These are phyloP conservation scores for Eleusine coracana DNA, from an alignment of 176 grass and related monocot genomes.

Conservation along the genomic window DNA sequence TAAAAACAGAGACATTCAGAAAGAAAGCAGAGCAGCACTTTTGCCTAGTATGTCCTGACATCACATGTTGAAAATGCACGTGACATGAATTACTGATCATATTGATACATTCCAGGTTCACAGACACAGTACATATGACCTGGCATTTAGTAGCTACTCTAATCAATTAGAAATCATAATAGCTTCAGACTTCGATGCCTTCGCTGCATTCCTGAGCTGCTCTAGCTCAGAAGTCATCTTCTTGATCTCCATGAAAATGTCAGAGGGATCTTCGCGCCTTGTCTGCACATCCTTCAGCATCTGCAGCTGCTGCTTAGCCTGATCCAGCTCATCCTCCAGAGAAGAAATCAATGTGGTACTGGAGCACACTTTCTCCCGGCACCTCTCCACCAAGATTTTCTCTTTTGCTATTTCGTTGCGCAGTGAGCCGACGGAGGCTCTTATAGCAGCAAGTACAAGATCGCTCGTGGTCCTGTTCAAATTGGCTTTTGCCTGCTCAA, in stretches of 20 bases:
- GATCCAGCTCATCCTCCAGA: constrained; percentile 59
- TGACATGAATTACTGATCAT: background rate
- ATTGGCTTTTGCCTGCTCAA: constrained; percentile 69
- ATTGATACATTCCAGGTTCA: background rate
- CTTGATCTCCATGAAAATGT: constrained; percentile 66
- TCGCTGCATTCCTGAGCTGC: constrained; percentile 51
- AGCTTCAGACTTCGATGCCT: constrained; percentile 60
- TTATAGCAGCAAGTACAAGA: constrained; percentile 44
- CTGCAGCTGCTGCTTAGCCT: constrained; percentile 54
- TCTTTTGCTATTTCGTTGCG: constrained; percentile 58
- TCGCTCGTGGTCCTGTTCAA: constrained; percentile 62
- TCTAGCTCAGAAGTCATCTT: constrained; percentile 67
- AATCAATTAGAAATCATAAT: constrained; percentile 13
- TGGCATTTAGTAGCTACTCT: background rate
- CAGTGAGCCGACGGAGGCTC: constrained; percentile 49
- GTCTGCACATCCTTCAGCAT: constrained; percentile 41
- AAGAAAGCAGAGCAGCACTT: background rate
- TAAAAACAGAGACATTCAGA: background rate
- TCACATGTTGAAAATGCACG: background rate
- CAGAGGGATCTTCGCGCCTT: constrained; percentile 29
- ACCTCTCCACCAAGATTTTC: constrained; percentile 57
- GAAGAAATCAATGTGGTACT: constrained; percentile 53
- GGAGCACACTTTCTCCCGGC: constrained; percentile 50
- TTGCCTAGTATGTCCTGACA: background rate
- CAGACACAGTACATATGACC: background rate